Base-by-base conservation (phyloP, 1,284 basidiomycete species). In the Serendipita sp. region DNA sequence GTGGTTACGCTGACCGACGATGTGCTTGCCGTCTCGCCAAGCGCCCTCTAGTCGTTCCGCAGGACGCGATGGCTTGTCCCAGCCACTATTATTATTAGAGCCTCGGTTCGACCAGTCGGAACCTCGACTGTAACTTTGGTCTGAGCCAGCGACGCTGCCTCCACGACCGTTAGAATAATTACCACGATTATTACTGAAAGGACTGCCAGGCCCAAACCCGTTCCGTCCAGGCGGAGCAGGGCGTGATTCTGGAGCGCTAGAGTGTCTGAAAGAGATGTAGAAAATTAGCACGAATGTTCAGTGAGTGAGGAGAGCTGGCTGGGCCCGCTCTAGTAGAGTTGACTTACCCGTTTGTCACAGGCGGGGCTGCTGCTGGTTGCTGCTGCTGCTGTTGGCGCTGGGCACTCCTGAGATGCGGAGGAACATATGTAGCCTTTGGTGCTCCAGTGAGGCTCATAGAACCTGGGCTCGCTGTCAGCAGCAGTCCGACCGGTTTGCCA, bases 21-120 rank as follows among this genome's bases (percentile, higher is more conserved):
- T 72, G 74, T 99, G 95, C 70, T 83, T 79, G 68, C 90, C 93
- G 68, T 97, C 92, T 72, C 82, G 87, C 96, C 96, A 99, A 49
- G 74, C 74, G 64, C 72, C 70, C 64, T 84, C 82, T 55, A 78
- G 79, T 53, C 74, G 77, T 66, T 65, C 66, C 72, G 78, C 70
- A 67, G 71, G 67, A 64, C 68, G 70, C 61, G 73, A 70, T 53
- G 68, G 69, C 62, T 65, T 67, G 55, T 70, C 72, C 68, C 75
- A 72, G 62, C 72, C 72, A 41, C 71, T 68, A 65, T 72, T 70
- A 45, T 68, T 70, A 61, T 70, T 66, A 60, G 74, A 66, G 71
- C 74, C 74, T 58, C 78, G 73, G 38, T 67, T 47, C 66, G 69
- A 64, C 67, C 67, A 62, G 64, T 65, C 61, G 68, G 71, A 61